Evolutionary conservation across 2,329 filamentous ascomycete species (phyloP).

Genomic region (Aureobasidium sp.): DNA sequence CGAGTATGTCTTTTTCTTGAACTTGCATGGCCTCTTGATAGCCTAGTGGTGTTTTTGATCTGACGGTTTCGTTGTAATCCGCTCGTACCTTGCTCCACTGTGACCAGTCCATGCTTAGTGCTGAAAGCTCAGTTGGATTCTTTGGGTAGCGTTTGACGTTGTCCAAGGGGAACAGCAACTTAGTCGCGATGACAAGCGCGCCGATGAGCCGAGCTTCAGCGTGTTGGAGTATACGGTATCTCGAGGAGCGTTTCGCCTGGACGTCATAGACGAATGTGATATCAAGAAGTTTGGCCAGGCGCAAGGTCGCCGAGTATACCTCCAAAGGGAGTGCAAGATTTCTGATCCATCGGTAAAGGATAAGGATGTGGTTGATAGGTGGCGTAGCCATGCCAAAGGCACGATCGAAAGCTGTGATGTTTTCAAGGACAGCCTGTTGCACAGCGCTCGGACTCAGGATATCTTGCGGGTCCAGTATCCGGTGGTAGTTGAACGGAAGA

Average conservation of each 20-base stretch:
- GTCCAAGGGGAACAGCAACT: conserved; percentile 71
- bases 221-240: conserved; percentile 46
- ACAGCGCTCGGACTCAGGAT: conserved; percentile 47
- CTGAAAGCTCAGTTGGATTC: conserved; percentile 46
- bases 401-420: conserved; percentile 54
- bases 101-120: conserved; percentile 61
- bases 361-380: conserved; percentile 57
- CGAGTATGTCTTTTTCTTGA: conserved; percentile 52
- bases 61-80: conserved; percentile 16
- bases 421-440: conserved; percentile 53
- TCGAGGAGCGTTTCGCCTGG: conserved; percentile 22
- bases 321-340: conserved; percentile 69
- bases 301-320: conserved; percentile 50
- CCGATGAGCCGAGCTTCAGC: conserved; percentile 69
- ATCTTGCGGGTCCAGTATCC: conserved; percentile 46
- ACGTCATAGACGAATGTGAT: conserved; percentile 48
- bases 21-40: conserved; percentile 43
- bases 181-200: conserved; percentile 65
- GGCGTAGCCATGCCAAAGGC: conserved; percentile 67
- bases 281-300: conserved; percentile 43
- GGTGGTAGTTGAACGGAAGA: conserved; percentile 53
- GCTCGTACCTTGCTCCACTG: conserved; percentile 53
- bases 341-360: conserved; percentile 61
- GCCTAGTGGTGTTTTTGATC: conserved; percentile 22
- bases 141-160: conserved; percentile 42